Percentiles rank a stretch among this genome's conserved stretches.
phyloP scores from a whole-genome alignment of 805 yeast species.

The Cyberlindnera subsufficiens region DNA sequence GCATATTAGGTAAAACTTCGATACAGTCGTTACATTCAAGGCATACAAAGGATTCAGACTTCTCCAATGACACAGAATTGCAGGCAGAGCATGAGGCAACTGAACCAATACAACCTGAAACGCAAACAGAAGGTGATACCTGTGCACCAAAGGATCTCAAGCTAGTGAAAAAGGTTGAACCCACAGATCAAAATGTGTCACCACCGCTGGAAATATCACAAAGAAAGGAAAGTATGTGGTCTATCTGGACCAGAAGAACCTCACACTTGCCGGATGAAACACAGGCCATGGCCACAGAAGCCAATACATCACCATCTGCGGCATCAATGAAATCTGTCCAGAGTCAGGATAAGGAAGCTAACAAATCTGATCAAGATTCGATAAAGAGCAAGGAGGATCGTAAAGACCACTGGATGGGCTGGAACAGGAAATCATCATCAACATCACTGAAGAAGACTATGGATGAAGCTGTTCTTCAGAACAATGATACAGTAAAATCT shows the following conservation, averaged over 20 bases:
- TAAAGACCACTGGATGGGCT: slow-evolving; percentile 15
- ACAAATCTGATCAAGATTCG: neutral
- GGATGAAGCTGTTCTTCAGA: slow-evolving; percentile 9
- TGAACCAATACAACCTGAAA: slow-evolving; percentile 1
- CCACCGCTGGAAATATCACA: neutral
- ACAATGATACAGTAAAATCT: slow-evolving; percentile 8
- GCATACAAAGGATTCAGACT: slow-evolving; percentile 1
- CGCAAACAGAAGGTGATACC: neutral
- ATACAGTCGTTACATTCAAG: slow-evolving; percentile 1
- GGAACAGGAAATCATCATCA: slow-evolving; percentile 19
- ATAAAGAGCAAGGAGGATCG: neutral
- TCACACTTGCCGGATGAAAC: slow-evolving; percentile 4
- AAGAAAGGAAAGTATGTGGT: slow-evolving; percentile 12
- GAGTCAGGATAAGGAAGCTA: slow-evolving; percentile 2
- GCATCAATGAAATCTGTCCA: slow-evolving; percentile 7
- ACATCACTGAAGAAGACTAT: slow-evolving; percentile 16
- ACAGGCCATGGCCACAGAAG: neutral
- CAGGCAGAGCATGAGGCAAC: neutral
- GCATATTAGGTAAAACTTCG: neutral
- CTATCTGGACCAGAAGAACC: slow-evolving; percentile 6
- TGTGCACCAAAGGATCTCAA: neutral
- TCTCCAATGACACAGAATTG: neutral
- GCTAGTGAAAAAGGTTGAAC: slow-evolving; percentile 1
- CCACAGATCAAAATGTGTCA: slow-evolving; percentile 1
- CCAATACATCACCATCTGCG: slow-evolving; percentile 2